Evolutionary conservation across 2,329 filamentous ascomycete genomes (phyloP).

Genomic region (Fusarium pseudograminearum): DNA sequence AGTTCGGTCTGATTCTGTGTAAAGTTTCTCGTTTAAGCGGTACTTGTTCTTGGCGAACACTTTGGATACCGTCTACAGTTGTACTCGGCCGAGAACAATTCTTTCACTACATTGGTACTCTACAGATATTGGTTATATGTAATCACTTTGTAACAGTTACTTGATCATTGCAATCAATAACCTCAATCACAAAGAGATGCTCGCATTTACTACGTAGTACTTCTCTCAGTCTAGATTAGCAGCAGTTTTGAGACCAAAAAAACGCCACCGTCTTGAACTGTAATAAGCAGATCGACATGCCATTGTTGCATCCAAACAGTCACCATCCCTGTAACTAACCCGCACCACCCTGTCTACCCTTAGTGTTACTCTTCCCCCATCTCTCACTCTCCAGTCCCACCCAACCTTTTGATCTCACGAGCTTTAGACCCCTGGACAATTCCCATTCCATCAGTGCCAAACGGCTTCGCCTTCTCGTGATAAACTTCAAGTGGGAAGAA

Average conservation of each 20-base stretch:
- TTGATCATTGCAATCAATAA: neutral
- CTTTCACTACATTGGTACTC: neutral
- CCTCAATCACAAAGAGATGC: neutral
- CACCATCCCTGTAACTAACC: conserved; percentile 24
- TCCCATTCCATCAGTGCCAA: neutral
- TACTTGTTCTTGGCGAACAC: neutral
- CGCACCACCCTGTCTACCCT: conserved; percentile 24
- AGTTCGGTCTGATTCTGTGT: neutral
- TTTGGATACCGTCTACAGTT: neutral
- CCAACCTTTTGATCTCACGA: conserved; percentile 12
- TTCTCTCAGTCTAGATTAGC: neutral
- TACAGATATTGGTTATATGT: neutral
- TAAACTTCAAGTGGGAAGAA: neutral
- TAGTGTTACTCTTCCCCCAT: conserved; percentile 6
- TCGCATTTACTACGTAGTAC: conserved; percentile 1
- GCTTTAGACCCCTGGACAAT: conserved; percentile 17
- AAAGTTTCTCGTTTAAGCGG: neutral
- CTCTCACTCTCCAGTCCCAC: conserved; percentile 4
- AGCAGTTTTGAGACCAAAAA: neutral
- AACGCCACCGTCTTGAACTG: conserved; percentile 23
- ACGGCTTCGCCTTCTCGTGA: conserved; percentile 25
- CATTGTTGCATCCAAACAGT: conserved; percentile 22
- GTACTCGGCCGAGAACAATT: neutral
- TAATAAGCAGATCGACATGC: conserved; percentile 27
- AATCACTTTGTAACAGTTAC: neutral